A percentile compares a stretch with the other conserved stretches of the same genome.
These are phyloP conservation scores for Suillus subaureus DNA, from an alignment of 768 basidiomycete species.

Conservation along the genomic window DNA sequence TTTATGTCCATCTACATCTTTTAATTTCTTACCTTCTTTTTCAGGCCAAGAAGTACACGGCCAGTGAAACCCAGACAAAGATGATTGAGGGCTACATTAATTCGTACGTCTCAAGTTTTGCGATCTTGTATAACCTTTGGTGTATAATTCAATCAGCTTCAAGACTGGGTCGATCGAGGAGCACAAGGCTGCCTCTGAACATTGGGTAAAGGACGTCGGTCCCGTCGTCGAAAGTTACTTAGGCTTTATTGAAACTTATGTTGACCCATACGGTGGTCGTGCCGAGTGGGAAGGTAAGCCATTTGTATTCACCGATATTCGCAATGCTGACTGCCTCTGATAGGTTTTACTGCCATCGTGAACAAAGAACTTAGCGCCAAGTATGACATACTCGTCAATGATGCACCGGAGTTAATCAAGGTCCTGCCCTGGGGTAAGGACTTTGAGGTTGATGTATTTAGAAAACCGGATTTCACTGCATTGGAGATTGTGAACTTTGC, in stretches of 20 bases:
- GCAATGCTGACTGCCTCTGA: not conserved
- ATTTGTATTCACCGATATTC: constrained; percentile 2
- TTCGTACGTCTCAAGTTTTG: constrained; percentile 50
- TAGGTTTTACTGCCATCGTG: constrained; percentile 87
- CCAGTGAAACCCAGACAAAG: constrained; percentile 68
- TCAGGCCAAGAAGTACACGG: constrained; percentile 73
- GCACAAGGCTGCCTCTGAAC: constrained; percentile 74
- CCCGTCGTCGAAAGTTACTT: constrained; percentile 90
- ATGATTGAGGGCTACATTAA: constrained; percentile 82
- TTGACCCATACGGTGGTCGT: constrained; percentile 88
- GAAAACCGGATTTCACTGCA: constrained; percentile 87
- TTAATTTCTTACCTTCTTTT: not conserved
- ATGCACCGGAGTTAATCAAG: constrained; percentile 80
- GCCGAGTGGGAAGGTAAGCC: constrained; percentile 87
- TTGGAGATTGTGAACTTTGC: constrained; percentile 83
- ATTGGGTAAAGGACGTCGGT: constrained; percentile 87
- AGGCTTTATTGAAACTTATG: constrained; percentile 85
- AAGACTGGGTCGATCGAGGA: constrained; percentile 75
- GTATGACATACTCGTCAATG: constrained; percentile 74
- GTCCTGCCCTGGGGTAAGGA: constrained; percentile 79
- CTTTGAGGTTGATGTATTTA: constrained; percentile 72
- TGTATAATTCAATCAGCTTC: constrained; percentile 44
- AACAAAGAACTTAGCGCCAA: constrained; percentile 83
- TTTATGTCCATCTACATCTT: not conserved
- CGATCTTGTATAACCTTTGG: not conserved